Evolutionary conservation across 257 asterid species (phyloP), one percentile per base, ranked within the genome.

Genomic region (Prunella vulgaris): DNA sequence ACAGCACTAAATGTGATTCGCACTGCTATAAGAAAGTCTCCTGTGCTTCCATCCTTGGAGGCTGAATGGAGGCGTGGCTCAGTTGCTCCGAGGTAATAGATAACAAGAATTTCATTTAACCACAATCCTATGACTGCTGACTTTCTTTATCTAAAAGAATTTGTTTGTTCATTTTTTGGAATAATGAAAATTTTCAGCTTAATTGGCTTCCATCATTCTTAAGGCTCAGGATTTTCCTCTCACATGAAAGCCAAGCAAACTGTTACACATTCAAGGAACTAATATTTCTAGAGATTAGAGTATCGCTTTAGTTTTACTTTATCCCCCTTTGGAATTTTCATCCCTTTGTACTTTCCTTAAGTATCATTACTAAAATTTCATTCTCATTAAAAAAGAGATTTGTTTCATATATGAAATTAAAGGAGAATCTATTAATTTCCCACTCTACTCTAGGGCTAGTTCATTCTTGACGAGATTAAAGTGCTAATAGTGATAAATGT

Each of bases 21-120:
- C 46, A 78, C 84, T 17, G 96, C 99, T 42, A 77, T 86, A 49
- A 83, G 78, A 73, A 94, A 86, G 86, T 74, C 90, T 74, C 75
- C 79, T 33, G 90, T 87, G 71, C 99, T 94, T 83, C 91, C 95
- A 12, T 82, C 96, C 7, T 62, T 94, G 80, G 99, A 94, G 89
- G 83, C 96, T 80, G 96, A 90, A 73, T 94, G 99, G 99, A 82
- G 88, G 76, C 84, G 81, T 25, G 96, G 96, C 44, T 88, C 93
- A 33, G 96, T 90, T 81, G 85, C 96, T 81, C 97, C 99, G 54
- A 94, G 99, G 95, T 94, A 89, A 78, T 79, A 57, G 21, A 60
- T 46, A 58, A 12, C 37, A 53, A 38, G 65, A 68, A 56, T 74
- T 76, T 18, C 21, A 58, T 63, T 75, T 73, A 7, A 66, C 25